A percentile compares a stretch with the other conserved stretches of the same genome.
Evolutionary conservation across 1,139 yeast species (phyloP).

Genomic region (Candida albicans): DNA sequence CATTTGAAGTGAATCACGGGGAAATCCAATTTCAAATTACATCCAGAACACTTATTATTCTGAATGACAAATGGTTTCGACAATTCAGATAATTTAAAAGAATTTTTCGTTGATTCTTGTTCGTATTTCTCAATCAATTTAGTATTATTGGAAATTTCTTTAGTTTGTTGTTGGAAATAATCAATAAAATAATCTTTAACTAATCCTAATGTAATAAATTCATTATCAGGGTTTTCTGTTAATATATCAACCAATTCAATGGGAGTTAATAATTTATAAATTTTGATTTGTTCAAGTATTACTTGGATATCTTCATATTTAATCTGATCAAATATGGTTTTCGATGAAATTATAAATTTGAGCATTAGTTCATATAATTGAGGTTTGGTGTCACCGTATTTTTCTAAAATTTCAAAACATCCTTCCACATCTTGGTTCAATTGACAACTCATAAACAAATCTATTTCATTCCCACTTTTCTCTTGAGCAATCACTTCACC

Average conservation of each 20-base stretch:
- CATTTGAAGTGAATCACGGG: conserved; percentile 88
- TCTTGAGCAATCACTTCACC: conserved; percentile 43
- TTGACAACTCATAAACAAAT: conserved; percentile 63
- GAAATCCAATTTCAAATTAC: conserved; percentile 67
- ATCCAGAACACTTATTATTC: conserved; percentile 68
- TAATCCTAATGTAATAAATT: conserved; percentile 70
- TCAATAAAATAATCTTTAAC: conserved; percentile 69
- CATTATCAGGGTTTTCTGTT: conserved; percentile 33
- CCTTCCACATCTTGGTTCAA: conserved; percentile 57
- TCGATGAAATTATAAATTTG: conserved; percentile 61
- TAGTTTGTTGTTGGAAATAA: conserved; percentile 58
- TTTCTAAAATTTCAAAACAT: conserved; percentile 56
- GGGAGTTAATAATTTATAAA: conserved; percentile 62
- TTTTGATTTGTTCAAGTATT: conserved; percentile 55
- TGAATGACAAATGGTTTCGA: conserved; percentile 64
- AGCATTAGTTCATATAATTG: conserved; percentile 68
- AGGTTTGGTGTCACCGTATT: conserved; percentile 62
- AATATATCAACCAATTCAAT: conserved; percentile 73
- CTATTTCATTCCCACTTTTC: conserved; percentile 55
- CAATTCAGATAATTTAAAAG: conserved; percentile 53
- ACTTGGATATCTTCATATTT: conserved; percentile 44
- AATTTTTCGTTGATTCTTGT: conserved; percentile 60
- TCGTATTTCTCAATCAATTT: conserved; percentile 69
- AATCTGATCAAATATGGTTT: conserved; percentile 51
- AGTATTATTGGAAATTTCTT: conserved; percentile 67